Evolutionary conservation across 2,329 filamentous ascomycete species (phyloP), one percentile per base, ranked within the genome.

Genomic region (Rutstroemia sp.): DNA sequence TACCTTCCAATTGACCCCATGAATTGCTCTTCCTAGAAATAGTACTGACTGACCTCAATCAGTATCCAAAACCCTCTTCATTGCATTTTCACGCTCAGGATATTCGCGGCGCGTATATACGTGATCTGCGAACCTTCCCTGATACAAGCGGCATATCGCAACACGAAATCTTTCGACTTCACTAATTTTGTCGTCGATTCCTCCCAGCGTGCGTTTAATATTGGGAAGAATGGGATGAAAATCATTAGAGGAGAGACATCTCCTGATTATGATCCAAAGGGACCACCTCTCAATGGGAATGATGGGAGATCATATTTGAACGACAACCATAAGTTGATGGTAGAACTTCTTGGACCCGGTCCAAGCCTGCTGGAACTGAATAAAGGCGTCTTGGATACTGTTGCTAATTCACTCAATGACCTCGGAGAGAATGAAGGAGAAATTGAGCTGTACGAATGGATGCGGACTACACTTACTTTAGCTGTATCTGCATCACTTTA

Each of bases 21-120:
- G 8, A 30, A 30, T 30, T 39, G 6, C 30, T 17, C 8, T 12
- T 5, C 2, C 38, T 37, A 19, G 4, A n/a, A 7, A 38, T 47
- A 45, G 47, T 42, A 16, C 37, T 57, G 64, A 54, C 57, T 69
- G 42, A 2, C 14, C 3, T 37, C 2, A 23, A n/a, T 9, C 25
- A 54, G 51, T 55, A 58, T 56, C 9, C 60, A 66, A 66, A 37
- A 60, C 14, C 45, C 64, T 55, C 1, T 60, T 59, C 60, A 58
- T 44, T 64, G 64, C 9, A 73, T 75, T 38, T 76, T 73, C 51
- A 77, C 76, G 0, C 64, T 80, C 4, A 72, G 72, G 27, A 73
- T 78, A 63, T 68, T 76, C 27, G 70, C 67, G 30, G 66, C 70
- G 34, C 73, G 74, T 41, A 66, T 77, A 27, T 80, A 80, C 63